Evolutionary conservation across 345 rosid species (phyloP).

Genomic region (Syzygium jambos): DNA sequence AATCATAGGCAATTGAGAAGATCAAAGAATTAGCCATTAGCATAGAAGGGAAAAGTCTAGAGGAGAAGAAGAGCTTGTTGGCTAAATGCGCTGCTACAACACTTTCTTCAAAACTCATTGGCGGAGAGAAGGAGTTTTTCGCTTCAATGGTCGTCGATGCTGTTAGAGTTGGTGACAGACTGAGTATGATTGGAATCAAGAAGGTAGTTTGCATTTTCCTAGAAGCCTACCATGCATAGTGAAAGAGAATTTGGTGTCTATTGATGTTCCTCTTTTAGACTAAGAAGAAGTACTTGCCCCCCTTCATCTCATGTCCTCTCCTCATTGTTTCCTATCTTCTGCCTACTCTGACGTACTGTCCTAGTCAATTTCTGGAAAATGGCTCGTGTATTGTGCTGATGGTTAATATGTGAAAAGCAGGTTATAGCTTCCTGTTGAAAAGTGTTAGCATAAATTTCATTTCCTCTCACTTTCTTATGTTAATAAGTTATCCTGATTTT

Average conservation of each 20-base stretch:
- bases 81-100: constrained; percentile 96
- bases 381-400: background rate
- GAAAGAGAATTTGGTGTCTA: background rate
- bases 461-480: background rate
- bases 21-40: constrained; percentile 74
- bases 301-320: background rate
- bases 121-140: constrained; percentile 95
- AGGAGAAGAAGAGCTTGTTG: constrained; percentile 82
- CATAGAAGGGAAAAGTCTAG: constrained; percentile 84
- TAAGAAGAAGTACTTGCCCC: background rate
- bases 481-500: background rate
- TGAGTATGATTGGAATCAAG: constrained; percentile 89
- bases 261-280: background rate
- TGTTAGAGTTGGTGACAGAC: constrained; percentile 72
- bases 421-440: background rate
- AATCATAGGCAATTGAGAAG: constrained; percentile 70
- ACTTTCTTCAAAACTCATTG: constrained; percentile 92
- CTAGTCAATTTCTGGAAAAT: background rate
- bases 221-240: background rate
- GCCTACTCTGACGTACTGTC: background rate
- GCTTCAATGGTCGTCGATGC: constrained; percentile 94
- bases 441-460: background rate
- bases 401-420: background rate
- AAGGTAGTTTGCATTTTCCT: constrained; percentile 33
- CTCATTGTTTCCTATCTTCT: background rate